phyloP scores from a whole-genome alignment of 768 basidiomycete species.

The Pholiota conissans region DNA sequence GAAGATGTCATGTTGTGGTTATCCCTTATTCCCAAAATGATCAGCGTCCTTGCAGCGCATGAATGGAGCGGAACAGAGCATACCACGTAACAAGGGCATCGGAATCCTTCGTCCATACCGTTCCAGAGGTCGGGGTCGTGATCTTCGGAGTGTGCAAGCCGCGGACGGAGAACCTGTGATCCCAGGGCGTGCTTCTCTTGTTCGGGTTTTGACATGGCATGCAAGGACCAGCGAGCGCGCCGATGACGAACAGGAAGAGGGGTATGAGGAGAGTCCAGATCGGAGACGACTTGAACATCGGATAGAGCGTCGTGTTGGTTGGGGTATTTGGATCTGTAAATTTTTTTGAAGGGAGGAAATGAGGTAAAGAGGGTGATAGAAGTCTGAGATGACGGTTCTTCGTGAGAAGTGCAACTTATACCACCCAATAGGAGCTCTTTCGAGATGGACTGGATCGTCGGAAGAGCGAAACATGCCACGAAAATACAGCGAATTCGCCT shows the following conservation, averaged over 20 bases:
- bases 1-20: conserved; percentile 32
- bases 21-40: conserved; percentile 38
- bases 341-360: conserved; percentile 4
- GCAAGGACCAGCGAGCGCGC: conserved; percentile 24
- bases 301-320: conserved; percentile 16
- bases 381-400: not conserved
- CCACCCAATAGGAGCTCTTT: conserved; percentile 18
- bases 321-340: conserved; percentile 25
- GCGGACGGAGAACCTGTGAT: conserved; percentile 19
- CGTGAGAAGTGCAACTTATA: conserved; percentile 11
- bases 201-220: conserved; percentile 27
- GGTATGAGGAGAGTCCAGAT: conserved; percentile 20
- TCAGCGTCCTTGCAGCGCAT: conserved; percentile 15
- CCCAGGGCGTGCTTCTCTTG: conserved; percentile 17
- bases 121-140: conserved; percentile 33
- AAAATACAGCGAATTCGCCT: not conserved
- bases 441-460: conserved; percentile 16
- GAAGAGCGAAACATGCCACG: conserved; percentile 8
- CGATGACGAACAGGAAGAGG: conserved; percentile 22
- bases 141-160: conserved; percentile 43
- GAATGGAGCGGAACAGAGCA: conserved; percentile 20
- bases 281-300: conserved; percentile 31
- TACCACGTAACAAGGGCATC: conserved; percentile 45
- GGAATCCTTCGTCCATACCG: conserved; percentile 40
- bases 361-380: conserved; percentile 13